These are phyloP conservation scores for Pinus taeda DNA, from an alignment of 75 land plant genomes.

Conservation along the genomic window DNA sequence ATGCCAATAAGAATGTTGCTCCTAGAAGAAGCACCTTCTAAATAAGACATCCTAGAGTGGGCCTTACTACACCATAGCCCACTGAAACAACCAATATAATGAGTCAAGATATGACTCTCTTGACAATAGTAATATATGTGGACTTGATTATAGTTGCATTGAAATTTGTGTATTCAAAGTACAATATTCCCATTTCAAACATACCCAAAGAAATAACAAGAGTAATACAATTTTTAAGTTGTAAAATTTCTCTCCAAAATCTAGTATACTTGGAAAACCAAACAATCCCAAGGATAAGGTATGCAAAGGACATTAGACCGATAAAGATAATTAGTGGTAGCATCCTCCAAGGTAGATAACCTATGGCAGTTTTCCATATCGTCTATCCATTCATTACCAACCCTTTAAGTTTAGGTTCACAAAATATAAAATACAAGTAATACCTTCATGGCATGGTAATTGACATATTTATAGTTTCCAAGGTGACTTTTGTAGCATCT, in stretches of 20 bases:
- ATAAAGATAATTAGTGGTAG: slow-evolving; percentile 47
- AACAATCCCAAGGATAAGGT: slow-evolving; percentile 52
- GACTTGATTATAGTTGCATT: slow-evolving; percentile 74
- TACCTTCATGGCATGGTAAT: no score
- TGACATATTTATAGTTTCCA: no score
- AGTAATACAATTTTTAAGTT: slow-evolving; percentile 80
- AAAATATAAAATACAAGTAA: slow-evolving; percentile 72
- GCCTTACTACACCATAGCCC: slow-evolving; percentile 94
- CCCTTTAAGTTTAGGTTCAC: slow-evolving; percentile 84
- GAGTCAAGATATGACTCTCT: slow-evolving; percentile 79
- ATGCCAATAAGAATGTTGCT: slow-evolving; percentile 71
- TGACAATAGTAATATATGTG: slow-evolving; percentile 72
- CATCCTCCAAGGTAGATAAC: slow-evolving; percentile 93
- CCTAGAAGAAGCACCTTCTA: slow-evolving; percentile 85
- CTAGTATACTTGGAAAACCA: slow-evolving; percentile 78
- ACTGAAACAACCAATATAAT: slow-evolving; percentile 76
- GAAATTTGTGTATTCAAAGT: slow-evolving; percentile 78
- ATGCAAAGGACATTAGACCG: slow-evolving; percentile 65
- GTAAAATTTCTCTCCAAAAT: slow-evolving; percentile 80
- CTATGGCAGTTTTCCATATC: slow-evolving; percentile 81
- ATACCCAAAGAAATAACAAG: slow-evolving; percentile 77
- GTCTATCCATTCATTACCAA: slow-evolving; percentile 67
- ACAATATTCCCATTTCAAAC: slow-evolving; percentile 89
- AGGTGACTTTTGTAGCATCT: no score
- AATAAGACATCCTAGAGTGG: slow-evolving; percentile 92